A percentile compares a stretch with the other conserved stretches of the same genome.
These are phyloP conservation scores for Globisporangium uncinulatum DNA, from an alignment of 352 stramenopile species.

Conservation along the genomic window DNA sequence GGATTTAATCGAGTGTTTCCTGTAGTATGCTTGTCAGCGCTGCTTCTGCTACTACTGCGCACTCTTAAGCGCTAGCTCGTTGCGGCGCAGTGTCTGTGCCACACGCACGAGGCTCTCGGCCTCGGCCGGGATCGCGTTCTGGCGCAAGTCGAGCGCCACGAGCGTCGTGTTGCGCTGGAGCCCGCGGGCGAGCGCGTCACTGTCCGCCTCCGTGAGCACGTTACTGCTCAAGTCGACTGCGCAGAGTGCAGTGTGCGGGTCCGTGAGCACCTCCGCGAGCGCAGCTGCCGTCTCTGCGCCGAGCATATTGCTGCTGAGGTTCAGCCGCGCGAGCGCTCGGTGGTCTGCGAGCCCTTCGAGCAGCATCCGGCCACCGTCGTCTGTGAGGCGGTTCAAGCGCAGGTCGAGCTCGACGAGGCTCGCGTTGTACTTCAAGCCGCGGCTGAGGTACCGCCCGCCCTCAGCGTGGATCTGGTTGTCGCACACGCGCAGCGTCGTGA, in stretches of 20 bases:
- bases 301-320: constrained; percentile 83
- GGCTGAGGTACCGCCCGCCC: constrained; percentile 85
- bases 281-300: constrained; percentile 62
- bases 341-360: constrained; percentile 81
- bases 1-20: not conserved
- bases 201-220: constrained; percentile 52
- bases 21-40: not conserved
- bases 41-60: constrained; percentile 5
- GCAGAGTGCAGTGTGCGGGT: constrained; percentile 51
- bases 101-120: constrained; percentile 57
- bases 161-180: constrained; percentile 57
- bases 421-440: constrained; percentile 88
- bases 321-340: constrained; percentile 59
- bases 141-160: constrained; percentile 68
- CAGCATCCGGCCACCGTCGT: constrained; percentile 87
- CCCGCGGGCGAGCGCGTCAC: constrained; percentile 45
- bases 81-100: constrained; percentile 64
- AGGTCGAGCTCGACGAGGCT: constrained; percentile 88
- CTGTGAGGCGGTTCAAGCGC: constrained; percentile 87
- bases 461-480: constrained; percentile 94
- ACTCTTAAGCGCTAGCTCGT: constrained; percentile 58
- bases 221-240: constrained; percentile 86
- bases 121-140: constrained; percentile 69
- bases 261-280: constrained; percentile 64
- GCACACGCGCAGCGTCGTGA: constrained; percentile 86